Evolutionary conservation across 2,329 filamentous ascomycete species (phyloP), one percentile per base, ranked within the genome.

Genomic region (Scortechinia acanthostroma): DNA sequence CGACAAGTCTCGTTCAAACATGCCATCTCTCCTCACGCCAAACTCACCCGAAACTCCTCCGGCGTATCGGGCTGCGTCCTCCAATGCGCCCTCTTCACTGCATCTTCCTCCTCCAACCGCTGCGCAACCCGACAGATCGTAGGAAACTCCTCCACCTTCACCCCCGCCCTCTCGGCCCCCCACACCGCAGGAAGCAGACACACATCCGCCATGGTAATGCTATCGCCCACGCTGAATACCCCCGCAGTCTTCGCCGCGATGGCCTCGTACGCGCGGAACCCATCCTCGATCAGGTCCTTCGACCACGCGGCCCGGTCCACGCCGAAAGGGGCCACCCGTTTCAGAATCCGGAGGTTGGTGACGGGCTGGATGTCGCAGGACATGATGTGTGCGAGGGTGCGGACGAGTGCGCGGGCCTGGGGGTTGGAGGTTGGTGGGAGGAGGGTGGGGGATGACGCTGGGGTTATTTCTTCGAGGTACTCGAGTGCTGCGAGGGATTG

Each of bases 121-220:
- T 58, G 56, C 48, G 61, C 62, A 44, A 75, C 55, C 43, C 58
- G 54, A 50, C 54, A 54, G 4, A 69, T 57, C 14, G 58, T 59
- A n/a, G 67, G 67, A 51, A 63, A 70, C 25, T 49, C 43, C 30
- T 48, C 46, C 47, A 74, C 44, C 49, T 72, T 63, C 14, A 75
- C 63, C 2, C 63, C 65, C 21, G 65, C 63, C 23, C 68, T 55
- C 54, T 66, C 55, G 3, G 70, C 71, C 3, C 62, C 64, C 63
- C 70, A 70, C 40, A 70, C 63, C n/a, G 71, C 70, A n/a, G 71
- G 71, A 28, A 73, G 55, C 42, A 75, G 52, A 50, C 66, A 71
- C 42, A 73, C 62, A 58, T 75, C 72, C 35, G 72, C 72, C 47
- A 74, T 43, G 0, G 63, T 71, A 13, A 75, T 55, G 2, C 48